A percentile compares a stretch with the other conserved stretches of the same genome.
phyloP scores from a whole-genome alignment of 1,284 basidiomycete genomes.

The Thecaphora frezii region DNA sequence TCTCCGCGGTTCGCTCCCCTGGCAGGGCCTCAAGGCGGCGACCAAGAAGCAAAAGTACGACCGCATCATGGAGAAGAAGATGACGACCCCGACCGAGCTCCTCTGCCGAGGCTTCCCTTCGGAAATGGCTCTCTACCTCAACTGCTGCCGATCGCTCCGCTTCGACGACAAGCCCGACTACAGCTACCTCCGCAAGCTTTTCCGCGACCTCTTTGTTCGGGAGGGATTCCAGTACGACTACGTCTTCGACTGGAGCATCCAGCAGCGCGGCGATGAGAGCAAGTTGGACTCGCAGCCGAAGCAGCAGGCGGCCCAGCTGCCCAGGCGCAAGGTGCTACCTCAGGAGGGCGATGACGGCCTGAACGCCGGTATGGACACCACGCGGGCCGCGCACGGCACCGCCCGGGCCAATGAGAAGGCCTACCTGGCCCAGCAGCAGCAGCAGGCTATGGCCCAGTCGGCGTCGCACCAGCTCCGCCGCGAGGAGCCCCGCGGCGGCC shows the following conservation, averaged over 20 bases:
- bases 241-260: slow-evolving; percentile 60
- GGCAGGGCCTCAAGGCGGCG: slow-evolving; percentile 59
- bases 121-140: slow-evolving; percentile 60
- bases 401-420: slow-evolving; percentile 35
- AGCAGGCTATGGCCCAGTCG: slow-evolving; percentile 32
- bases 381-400: slow-evolving; percentile 36
- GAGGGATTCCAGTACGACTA: slow-evolving; percentile 61
- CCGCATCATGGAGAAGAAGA: slow-evolving; percentile 60
- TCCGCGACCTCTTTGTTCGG: slow-evolving; percentile 60
- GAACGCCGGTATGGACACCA: slow-evolving; percentile 42
- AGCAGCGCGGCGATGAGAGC: slow-evolving; percentile 49
- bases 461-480: slow-evolving; percentile 30
- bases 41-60: slow-evolving; percentile 61
- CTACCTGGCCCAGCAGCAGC: slow-evolving; percentile 31
- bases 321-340: slow-evolving; percentile 55
- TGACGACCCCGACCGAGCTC: slow-evolving; percentile 60
- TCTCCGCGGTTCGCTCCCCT: slow-evolving; percentile 57
- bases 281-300: slow-evolving; percentile 1
- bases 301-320: slow-evolving; percentile 48
- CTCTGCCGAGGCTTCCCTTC: slow-evolving; percentile 60
- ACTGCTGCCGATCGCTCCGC: slow-evolving; percentile 60
- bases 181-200: slow-evolving; percentile 59
- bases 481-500: slow-evolving; percentile 22
- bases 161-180: slow-evolving; percentile 60
- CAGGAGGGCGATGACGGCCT: slow-evolving; percentile 39